phyloP scores from a whole-genome alignment of 2,329 filamentous ascomycete species.

The Aspergillus quadricinctus region DNA sequence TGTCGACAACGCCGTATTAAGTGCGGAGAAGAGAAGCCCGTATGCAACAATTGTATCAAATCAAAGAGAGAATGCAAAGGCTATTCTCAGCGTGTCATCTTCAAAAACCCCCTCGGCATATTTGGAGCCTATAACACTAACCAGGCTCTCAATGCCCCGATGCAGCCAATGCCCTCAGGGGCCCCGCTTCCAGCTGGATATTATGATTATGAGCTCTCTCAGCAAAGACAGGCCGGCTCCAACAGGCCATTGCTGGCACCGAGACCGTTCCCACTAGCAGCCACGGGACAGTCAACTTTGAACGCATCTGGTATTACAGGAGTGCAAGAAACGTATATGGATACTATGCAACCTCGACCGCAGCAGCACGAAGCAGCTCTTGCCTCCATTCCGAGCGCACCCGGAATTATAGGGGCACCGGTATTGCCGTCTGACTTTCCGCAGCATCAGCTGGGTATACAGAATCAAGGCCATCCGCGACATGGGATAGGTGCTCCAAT shows the following conservation, averaged over 20 bases:
- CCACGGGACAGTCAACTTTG: constrained; percentile 9
- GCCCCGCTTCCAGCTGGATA: constrained; percentile 18
- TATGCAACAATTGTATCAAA: constrained; percentile 45
- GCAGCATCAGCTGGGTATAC: not conserved
- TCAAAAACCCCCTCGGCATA: constrained; percentile 38
- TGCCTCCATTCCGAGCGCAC: not conserved
- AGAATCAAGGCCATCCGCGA: not conserved
- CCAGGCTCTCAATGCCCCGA: constrained; percentile 16
- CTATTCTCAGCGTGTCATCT: constrained; percentile 39
- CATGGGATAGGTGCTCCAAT: not conserved
- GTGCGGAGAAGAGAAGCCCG: constrained; percentile 74
- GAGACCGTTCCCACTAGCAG: constrained; percentile 15
- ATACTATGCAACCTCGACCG: constrained; percentile 16
- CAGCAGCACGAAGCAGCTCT: not conserved
- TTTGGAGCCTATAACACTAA: constrained; percentile 20
- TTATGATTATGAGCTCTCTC: constrained; percentile 17
- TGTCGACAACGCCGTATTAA: constrained; percentile 95
- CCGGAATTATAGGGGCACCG: not conserved
- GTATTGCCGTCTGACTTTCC: not conserved
- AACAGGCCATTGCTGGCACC: constrained; percentile 34
- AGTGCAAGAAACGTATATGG: constrained; percentile 3
- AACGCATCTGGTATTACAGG: constrained; percentile 3
- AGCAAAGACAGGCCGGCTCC: constrained; percentile 25
- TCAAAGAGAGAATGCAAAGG: constrained; percentile 44
- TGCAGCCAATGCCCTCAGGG: constrained; percentile 17